Conservation (phyloP, 805 yeast genomes). For the Deakozyma indianensis region DNA sequence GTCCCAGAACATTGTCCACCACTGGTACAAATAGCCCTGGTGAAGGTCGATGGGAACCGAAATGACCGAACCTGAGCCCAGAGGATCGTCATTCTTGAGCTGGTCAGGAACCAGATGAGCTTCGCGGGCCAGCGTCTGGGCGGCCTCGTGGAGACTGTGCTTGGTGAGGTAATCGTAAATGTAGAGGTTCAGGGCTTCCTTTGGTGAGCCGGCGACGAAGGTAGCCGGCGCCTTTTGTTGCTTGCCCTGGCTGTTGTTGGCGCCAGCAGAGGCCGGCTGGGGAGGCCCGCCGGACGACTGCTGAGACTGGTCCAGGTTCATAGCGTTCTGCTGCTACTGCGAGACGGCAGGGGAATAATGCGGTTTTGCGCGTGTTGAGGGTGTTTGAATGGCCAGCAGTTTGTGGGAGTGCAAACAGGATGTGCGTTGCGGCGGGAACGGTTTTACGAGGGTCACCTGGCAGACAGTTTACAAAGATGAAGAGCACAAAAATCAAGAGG, state of each 20-base stretch:
- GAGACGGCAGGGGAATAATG: neutral
- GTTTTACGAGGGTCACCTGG: too few relatives aligned
- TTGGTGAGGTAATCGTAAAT: constrained; percentile 75
- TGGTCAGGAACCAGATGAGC: constrained; percentile 30
- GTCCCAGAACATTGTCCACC: constrained; percentile 98
- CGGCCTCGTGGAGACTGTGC: constrained; percentile 57
- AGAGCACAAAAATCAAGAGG: too few relatives aligned
- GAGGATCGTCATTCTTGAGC: constrained; percentile 7
- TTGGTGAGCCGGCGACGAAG: constrained; percentile 12
- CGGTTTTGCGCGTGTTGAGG: too few relatives aligned
- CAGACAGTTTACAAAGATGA: too few relatives aligned
- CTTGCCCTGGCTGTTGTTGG: constrained; percentile 12
- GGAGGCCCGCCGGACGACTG: neutral
- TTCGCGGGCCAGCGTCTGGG: constrained; percentile 58
- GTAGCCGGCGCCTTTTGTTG: constrained; percentile 11
- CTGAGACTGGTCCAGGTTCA: neutral
- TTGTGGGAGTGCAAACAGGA: neutral
- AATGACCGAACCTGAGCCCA: constrained; percentile 3
- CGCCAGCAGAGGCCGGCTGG: constrained; percentile 2
- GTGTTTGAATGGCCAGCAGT: too few relatives aligned
- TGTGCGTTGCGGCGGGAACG: neutral
- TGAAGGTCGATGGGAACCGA: constrained; percentile 53
- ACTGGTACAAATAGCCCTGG: constrained; percentile 74
- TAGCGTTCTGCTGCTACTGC: neutral
- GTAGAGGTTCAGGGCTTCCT: constrained; percentile 47